Base-by-base conservation (phyloP, 768 basidiomycete genomes). In the Roridomyces roridus region DNA sequence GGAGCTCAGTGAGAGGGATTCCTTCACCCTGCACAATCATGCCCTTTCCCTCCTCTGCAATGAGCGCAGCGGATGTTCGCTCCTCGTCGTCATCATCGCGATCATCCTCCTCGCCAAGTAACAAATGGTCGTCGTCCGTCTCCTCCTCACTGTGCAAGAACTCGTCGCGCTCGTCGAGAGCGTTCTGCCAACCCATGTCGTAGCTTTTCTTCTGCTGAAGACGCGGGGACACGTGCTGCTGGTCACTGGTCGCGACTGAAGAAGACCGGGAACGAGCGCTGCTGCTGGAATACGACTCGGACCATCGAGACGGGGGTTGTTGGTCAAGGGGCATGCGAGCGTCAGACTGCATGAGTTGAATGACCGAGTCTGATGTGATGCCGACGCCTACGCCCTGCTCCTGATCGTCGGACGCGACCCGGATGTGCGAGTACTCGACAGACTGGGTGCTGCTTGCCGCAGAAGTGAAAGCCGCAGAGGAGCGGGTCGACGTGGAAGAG, bases 21-120 rank as follows among this genome's bases (percentile, higher is more conserved):
- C 82, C 85, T 55, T 87, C 85, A 17, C 87, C 89, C 54, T 84
- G 85, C 0, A 93, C 87, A 58, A 94, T 92, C 65, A 92, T 73
- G n/a, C 89, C 91, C 41, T 87, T 84, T 18, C 92, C 91, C 74
- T 93, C 89, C 63, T 94, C 91, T 26, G 89, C 92, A 46, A 94
- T 78, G 54, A 93, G 85, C 43, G 85, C 79, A 14, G 91, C 91
- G 47, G 88, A 85, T 0, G 92, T 92, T 47, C 87, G 81, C 64
- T 91, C 88, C 47, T 89, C 87, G 35, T 83, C 80, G 15, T 77
- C 77, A 28, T 77, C 73, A n/a, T 81, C 78, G n/a, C 10, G 5
- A 8, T 77, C 70, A 6, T 76, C 77, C 6, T 83, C 82, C 14
- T 80, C 79, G 36, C 80, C 77, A 24, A 80, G 82, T 23, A 78